Base-by-base conservation (phyloP, 1,139 yeast species). In the Blastobotrys niveus region DNA sequence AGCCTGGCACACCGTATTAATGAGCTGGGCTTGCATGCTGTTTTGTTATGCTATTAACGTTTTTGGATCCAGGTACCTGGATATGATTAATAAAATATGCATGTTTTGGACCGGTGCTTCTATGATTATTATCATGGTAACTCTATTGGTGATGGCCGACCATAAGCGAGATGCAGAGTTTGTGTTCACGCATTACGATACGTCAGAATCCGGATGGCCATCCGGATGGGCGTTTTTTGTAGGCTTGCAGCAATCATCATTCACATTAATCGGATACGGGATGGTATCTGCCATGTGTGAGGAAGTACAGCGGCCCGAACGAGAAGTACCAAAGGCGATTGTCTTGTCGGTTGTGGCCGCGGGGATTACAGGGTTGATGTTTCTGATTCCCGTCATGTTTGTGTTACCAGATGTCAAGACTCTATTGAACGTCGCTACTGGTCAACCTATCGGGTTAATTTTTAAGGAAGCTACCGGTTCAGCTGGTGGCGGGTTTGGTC, bases 291-390 rank as follows among this genome's bases (percentile, higher is more conserved):
- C 33, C 15, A 29, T 29, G 33, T 29, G 33, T 14, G 33, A 29
- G 15, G 33, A 29, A 29, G 33, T 29, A 10, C 33, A 29, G 15
- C 12, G 8, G 14, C 33, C 33, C 33, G 33, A 29, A 14, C 8
- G 33, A 29, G 33, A 29, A 29, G 33, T 29, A 14, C 33, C 88
- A 15, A 19, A 26, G 30, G 38, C 38, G 15, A 35, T 35, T 21
- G 27, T 35, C 6, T 6, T 35, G 18, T 22, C 38, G 20, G 38
- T 26, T 2, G 27, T 19, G 14, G 27, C 38, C n/a, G 38, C 30
- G 10, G 38, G 38, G n/a, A 24, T 17, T 24, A 22, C 27, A 15
- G 38, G 38, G 26, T 24, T 24, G 21, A 19, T 35, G 6, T 35
- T 15, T 17, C 30, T 22, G 22, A 15, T 35, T 9, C 30, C 27